Evolutionary conservation across 805 yeast genomes (phyloP), one percentile per base, ranked within the genome.

Genomic region (Metschnikowia anglica): DNA sequence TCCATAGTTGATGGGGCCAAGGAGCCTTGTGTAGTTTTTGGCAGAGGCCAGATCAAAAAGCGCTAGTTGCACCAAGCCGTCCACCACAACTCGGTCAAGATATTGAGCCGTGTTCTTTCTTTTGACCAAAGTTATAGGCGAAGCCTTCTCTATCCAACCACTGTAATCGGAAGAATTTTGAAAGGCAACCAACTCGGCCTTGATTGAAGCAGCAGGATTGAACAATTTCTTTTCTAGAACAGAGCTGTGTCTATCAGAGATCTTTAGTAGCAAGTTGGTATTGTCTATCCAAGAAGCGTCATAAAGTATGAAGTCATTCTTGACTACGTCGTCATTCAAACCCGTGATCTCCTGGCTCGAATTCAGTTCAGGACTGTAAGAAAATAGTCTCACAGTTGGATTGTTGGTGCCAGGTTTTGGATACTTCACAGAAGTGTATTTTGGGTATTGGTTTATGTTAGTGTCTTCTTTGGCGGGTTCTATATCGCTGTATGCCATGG

Each of bases 351-450:
- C 47, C 17, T 10, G 21, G 9, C 63, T 53, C 40, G 50, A 52
- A 15, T 63, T 61, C 28, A 46, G 71, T 33, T 43, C 51, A 48
- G 48, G 11, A 19, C 35, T 43, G 49, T 70, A 80, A 9, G 73
- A 59, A 32, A 69, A 60, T 7, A 85, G 58, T 4, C 74, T 62
- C 2, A 81, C 66, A 5, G 56, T 55, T 0, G 95, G 91, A 53
- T 83, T 81, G 0, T 65, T 51, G 23, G 72, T 71, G 0, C 93
- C 93, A 1, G 91, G 85, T 55, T 81, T 84, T 1, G 95, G 90
- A 58, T 86, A 86, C 49, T 77, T 80, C 39, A 84, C 60, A 9
- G 61, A 49, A 18, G 70, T 62, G 8, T 63, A 50, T 3, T 55
- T 53, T 1, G 87, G 86, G 54, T 82, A 83, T 37, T 68, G 70